Conservation (phyloP, 495 filamentous ascomycete genomes). For the Jackrogersella minutella region DNA sequence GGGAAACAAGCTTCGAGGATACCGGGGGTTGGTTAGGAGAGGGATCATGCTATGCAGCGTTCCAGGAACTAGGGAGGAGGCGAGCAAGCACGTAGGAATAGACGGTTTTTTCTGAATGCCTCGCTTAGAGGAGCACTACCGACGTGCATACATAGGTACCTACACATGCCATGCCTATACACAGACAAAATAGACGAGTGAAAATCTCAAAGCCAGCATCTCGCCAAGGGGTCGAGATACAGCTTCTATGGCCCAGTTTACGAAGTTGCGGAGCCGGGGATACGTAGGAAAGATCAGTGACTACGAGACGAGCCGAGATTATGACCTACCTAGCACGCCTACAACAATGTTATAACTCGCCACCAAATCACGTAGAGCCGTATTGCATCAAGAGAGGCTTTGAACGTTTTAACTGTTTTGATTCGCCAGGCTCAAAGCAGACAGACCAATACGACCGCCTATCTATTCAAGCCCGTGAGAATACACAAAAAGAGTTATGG, state of each 20-base stretch:
- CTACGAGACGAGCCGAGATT: too few species aligned
- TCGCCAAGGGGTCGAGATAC: neutral
- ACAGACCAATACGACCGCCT: slow-evolving; percentile 22
- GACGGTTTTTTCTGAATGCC: neutral
- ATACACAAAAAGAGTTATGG: slow-evolving; percentile 16
- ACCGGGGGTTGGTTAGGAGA: too few species aligned
- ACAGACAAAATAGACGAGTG: neutral
- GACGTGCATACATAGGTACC: neutral
- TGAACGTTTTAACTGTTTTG: slow-evolving; percentile 37
- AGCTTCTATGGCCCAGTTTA: neutral
- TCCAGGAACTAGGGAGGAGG: too few species aligned
- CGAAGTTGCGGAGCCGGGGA: neutral
- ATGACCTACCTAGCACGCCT: too few species aligned
- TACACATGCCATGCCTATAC: too few species aligned
- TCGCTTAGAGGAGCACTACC: slow-evolving; percentile 5
- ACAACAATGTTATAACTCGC: too few species aligned
- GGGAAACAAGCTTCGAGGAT: slow-evolving; percentile 10
- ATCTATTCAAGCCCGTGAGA: slow-evolving; percentile 36
- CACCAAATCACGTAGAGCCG: too few species aligned
- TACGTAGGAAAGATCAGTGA: neutral
- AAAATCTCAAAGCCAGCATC: neutral
- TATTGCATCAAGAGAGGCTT: neutral
- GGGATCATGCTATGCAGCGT: neutral
- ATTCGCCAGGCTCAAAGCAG: slow-evolving; percentile 10
- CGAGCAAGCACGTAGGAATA: neutral